Evolutionary conservation across 192 early-diverging fungal species (phyloP), one percentile per base, ranked within the genome.

Genomic region (Phlyctochytrium bullatum): DNA sequence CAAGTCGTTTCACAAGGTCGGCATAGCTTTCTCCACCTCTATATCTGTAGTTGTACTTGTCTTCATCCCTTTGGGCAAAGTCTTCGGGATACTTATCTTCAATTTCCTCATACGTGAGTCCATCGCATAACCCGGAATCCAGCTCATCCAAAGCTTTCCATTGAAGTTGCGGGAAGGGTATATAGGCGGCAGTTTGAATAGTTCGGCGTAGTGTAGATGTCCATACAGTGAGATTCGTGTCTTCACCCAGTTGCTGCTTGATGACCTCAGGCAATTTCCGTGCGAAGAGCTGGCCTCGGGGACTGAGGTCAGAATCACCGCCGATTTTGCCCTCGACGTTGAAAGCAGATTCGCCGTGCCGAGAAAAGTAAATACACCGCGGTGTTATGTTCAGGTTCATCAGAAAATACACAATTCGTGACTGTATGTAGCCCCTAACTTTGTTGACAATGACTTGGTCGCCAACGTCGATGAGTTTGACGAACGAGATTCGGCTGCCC

Each of bases 101-200:
- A 65, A 99, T 97, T 67, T 98, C 95, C 67, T 99, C 98, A 78
- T 99, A 99, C 4, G 98, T 99, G 76, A 97, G 83, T 24, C 92
- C 95, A 81, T 99, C 98, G 80, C 98, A 99, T 14, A 94, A 89
- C 2, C 98, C 97, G 14, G 93, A 90, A 69, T 98, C 93, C 54
- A 99, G 75, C 73, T 99, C 98, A 77, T 99, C 98, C 68, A 99
- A 78, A 62, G 92, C 92, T 74, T 98, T 98, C 95, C 96, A 98
- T 66, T 91, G 88, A 61, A 97, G 77, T 64, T 96, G 94, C 59
- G 93, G 91, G 76, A 92, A 96, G 12, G 80, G 79, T 35, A 99
- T 69, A 40, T 87, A 73, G 3, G 80, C 82, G 10, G 87, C 91
- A 0, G 97, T 98, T 56, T 98, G 91, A 70, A 92, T 90, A 0